phyloP scores from a whole-genome alignment of 2,329 filamentous ascomycete species.

The Fusarium anthophilum region DNA sequence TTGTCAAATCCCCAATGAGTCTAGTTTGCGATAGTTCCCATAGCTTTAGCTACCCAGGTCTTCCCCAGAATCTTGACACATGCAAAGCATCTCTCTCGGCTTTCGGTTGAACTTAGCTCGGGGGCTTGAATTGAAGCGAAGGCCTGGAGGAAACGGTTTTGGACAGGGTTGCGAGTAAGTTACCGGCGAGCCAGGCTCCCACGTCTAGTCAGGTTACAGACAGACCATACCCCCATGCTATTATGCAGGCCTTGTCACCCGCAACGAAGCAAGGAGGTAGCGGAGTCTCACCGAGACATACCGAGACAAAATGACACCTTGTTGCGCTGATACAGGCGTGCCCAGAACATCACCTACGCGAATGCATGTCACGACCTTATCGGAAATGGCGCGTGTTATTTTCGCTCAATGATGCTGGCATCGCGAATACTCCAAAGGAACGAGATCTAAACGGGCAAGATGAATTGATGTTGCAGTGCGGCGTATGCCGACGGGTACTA shows the following conservation, averaged over 20 bases:
- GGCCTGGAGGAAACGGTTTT: not conserved
- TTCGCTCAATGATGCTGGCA: not conserved
- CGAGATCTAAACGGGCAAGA: not conserved
- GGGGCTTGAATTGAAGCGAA: not conserved
- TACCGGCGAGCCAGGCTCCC: not conserved
- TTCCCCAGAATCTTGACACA: not conserved
- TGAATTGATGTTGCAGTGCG: not conserved
- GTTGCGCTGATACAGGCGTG: not conserved
- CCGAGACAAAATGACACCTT: not conserved
- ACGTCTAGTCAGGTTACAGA: not conserved
- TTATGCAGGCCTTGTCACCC: not conserved
- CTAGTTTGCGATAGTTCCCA: constrained; percentile 18
- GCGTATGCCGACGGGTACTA: not conserved
- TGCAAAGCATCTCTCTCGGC: not conserved
- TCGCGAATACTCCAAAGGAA: not conserved
- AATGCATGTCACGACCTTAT: not conserved
- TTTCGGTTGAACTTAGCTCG: not conserved
- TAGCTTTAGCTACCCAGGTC: not conserved
- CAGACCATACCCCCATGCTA: not conserved
- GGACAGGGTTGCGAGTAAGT: not conserved
- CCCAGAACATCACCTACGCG: not conserved
- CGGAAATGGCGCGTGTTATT: not conserved
- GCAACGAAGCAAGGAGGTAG: not conserved
- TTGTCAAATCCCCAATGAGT: not conserved
- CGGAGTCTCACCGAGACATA: not conserved